Evolutionary conservation across 2,329 filamentous ascomycete genomes (phyloP).

Genomic region (Pestalotiopsis sp.): DNA sequence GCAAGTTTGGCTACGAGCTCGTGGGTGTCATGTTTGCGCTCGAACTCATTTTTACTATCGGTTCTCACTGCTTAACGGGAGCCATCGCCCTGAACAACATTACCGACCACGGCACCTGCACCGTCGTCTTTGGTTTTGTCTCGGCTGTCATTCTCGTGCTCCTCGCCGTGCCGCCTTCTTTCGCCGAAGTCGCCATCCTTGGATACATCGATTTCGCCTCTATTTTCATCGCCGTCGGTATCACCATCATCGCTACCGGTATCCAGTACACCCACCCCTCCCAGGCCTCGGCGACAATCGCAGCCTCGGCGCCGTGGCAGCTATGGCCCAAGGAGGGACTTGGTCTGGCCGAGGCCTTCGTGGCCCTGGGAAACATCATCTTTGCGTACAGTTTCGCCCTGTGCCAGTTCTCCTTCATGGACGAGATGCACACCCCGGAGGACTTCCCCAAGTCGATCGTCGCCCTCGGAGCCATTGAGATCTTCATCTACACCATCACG

Average conservation of each 20-base stretch:
- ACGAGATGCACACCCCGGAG: slow-evolving; percentile 41
- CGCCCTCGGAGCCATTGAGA: slow-evolving; percentile 55
- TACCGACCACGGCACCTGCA: slow-evolving; percentile 56
- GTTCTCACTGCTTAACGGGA: slow-evolving; percentile 64
- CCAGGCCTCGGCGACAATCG: slow-evolving; percentile 17
- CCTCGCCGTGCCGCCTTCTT: slow-evolving; percentile 57
- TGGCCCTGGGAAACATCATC: slow-evolving; percentile 61
- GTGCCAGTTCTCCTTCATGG: slow-evolving; percentile 39
- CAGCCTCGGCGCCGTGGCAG: slow-evolving; percentile 26
- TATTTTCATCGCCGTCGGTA: slow-evolving; percentile 57
- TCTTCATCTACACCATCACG: slow-evolving; percentile 60
- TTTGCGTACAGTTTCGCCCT: slow-evolving; percentile 56
- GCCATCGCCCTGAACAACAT: slow-evolving; percentile 62
- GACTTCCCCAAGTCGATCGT: slow-evolving; percentile 43
- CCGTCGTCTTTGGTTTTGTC: slow-evolving; percentile 58
- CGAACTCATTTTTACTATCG: slow-evolving; percentile 64
- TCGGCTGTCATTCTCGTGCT: slow-evolving; percentile 56
- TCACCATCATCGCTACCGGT: slow-evolving; percentile 62
- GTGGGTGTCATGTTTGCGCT: slow-evolving; percentile 55
- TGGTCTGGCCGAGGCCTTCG: slow-evolving; percentile 49
- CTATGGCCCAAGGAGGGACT: slow-evolving; percentile 32
- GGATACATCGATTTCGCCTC: slow-evolving; percentile 61
- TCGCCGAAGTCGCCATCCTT: slow-evolving; percentile 59
- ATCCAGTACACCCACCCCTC: slow-evolving; percentile 31
- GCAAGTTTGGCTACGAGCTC: slow-evolving; percentile 54